Base-by-base conservation (phyloP, 176 grass and related monocot species). In the Ensete glaucum region DNA sequence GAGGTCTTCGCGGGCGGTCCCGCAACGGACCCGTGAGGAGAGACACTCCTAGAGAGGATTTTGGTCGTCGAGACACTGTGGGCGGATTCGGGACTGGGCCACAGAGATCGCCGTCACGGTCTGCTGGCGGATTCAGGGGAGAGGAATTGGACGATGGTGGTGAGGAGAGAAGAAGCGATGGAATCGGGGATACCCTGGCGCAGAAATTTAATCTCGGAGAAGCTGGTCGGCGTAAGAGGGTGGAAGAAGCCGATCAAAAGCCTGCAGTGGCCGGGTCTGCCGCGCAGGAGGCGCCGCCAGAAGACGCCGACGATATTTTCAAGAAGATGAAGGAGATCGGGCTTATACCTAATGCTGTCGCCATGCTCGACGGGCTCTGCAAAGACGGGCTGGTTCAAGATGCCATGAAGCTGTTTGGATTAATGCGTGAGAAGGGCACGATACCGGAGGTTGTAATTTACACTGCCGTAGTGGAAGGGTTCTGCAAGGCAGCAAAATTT, bases 381-480 rank as follows among this genome's bases (percentile, higher is more conserved):
- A 98, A 98, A 84, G 89, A 87, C 52, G 95, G 95, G n/a, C 52
- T 94, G 76, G 81, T 98, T 54, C 84, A 93, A 76, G 95, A 98
- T 63, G 95, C 95, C 76, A 91, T 98, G 90, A 91, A 94, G 72
- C 82, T 98, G 58, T 98, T 98, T 64, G 84, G 88, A 19, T 67
- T 90, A 24, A 98, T 98, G 86, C 90, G 95, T 4, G 95, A 98
- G 85, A 98, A 91, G 66, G 88, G 95, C 9, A 80, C 84, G 13
- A 98, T 98, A 69, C 94, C 95, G 1, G 95, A 98, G 78, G 95
- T 98, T 1, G 95, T 98, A n/a, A 84, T 98, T 52, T 98, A 98
- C 88, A 94, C 95, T 1, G 95, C 95, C 0, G 90, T 94, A 1
- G 95, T 91, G 0, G 95, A 98, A 57, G 95, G 87, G 1, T 94